Evolutionary conservation across 495 filamentous ascomycete species (phyloP), one percentile per base, ranked within the genome.

Genomic region (Patellaria atrata): DNA sequence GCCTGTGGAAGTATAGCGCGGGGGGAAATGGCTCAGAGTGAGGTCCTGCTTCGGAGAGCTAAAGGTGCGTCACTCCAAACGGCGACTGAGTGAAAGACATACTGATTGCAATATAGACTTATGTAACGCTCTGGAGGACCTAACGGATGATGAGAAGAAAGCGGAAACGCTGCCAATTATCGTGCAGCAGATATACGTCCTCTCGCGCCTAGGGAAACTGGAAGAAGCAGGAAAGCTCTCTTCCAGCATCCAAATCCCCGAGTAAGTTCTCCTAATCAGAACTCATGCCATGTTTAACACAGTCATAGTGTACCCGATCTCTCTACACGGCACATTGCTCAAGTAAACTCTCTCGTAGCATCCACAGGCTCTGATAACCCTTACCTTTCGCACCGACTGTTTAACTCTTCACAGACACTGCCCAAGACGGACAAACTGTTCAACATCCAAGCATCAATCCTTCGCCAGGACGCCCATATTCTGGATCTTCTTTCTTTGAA

Each of bases 1-100:
- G 91, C 86, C 15, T 96, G 87, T 53, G 70, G 69, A 27, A 78
- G 75, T 52, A 79, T 96, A 50, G 82, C 83, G 7, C 67, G 76
- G 40, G 80, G 78, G 8, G 82, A 85, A 43, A 69, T 86, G 31
- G 60, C 53, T 13, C 74, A 85, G 48, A 83, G 72, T 3, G 73
- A 79, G 35, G 55, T 93, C 12, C 63, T 96, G 27, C 59, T 99
- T 22, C 85, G 80, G 59, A 70, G 83, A 35, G 79, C 91, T 7
- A 77, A 73, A 57, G 68, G 75, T 78, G 48, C 16, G 59, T 55
- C 19, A 19, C 12, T 7, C n/a, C n/a, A n/a, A n/a, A 20, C 5
- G 13, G 3, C 5, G 16, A 34, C 26, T 29, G n/a, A 29, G 22
- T 7, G 12, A 0, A 16, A n/a, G 6, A 18, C 14, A 14, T 10